Conservation (phyloP, 1,139 yeast genomes). For the Hanseniaspora gamundiae region DNA sequence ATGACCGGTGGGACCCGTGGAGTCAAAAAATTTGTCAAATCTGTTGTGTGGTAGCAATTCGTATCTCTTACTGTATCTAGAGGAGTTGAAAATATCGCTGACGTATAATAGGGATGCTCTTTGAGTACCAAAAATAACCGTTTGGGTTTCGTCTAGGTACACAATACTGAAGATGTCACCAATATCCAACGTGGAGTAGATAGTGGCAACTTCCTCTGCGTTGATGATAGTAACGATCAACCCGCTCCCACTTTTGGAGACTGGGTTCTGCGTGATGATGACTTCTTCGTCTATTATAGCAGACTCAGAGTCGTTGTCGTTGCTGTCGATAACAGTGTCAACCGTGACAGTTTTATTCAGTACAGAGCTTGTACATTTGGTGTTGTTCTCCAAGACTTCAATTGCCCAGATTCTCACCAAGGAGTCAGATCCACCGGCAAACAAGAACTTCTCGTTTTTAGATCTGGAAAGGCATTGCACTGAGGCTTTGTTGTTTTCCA, state of each 20-base stretch:
- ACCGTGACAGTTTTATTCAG: too few relatives aligned
- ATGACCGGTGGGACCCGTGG: slow-evolving; percentile 72
- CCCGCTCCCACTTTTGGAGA: neutral
- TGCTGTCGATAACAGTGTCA: neutral
- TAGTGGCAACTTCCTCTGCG: slow-evolving; percentile 43
- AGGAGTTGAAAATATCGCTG: slow-evolving; percentile 21
- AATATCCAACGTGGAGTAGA: slow-evolving; percentile 75
- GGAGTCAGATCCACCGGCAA: slow-evolving; percentile 87
- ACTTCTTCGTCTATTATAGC: neutral
- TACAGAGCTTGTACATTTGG: too few relatives aligned
- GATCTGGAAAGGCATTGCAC: slow-evolving; percentile 57
- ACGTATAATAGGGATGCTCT: slow-evolving; percentile 82
- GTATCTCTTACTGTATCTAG: neutral
- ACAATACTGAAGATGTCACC: slow-evolving; percentile 86
- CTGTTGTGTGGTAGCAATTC: slow-evolving; percentile 57
- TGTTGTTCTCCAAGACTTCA: slow-evolving; percentile 13
- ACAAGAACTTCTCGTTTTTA: slow-evolving; percentile 46
- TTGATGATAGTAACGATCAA: slow-evolving; percentile 9
- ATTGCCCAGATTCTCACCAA: slow-evolving; percentile 77
- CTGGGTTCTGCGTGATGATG: neutral
- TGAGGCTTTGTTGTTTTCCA: slow-evolving; percentile 53
- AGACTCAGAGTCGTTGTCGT: neutral
- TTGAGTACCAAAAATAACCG: slow-evolving; percentile 80
- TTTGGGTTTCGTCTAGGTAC: slow-evolving; percentile 48
- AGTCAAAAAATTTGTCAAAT: slow-evolving; percentile 81